Conservation (phyloP, 805 yeast species). For the Myxozyma lipomycoides region DNA sequence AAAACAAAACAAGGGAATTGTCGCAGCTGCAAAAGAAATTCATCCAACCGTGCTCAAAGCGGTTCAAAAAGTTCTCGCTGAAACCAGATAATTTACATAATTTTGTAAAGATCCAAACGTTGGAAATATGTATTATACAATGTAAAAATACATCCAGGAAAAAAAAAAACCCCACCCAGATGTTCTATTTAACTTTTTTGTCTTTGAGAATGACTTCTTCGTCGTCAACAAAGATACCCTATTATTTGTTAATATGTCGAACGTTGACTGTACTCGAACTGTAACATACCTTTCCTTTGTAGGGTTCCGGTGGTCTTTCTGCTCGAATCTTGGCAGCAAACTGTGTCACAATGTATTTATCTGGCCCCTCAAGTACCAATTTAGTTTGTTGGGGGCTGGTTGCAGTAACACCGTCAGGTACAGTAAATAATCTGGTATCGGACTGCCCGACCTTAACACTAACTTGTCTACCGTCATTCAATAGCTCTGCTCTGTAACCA, state of each 20-base stretch:
- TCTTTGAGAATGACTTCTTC: slow-evolving; percentile 89
- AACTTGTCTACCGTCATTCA: slow-evolving; percentile 51
- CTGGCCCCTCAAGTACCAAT: slow-evolving; percentile 76
- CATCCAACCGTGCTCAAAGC: slow-evolving; percentile 20
- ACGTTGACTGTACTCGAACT: background rate
- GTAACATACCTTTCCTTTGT: slow-evolving; percentile 69
- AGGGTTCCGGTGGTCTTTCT: slow-evolving; percentile 94
- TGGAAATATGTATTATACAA: slow-evolving; percentile 1
- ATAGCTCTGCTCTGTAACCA: slow-evolving; percentile 82
- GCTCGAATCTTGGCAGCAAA: slow-evolving; percentile 86
- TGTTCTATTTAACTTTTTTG: slow-evolving; percentile 76
- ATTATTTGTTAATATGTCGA: slow-evolving; percentile 2
- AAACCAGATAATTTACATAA: background rate
- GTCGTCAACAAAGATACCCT: slow-evolving; percentile 83
- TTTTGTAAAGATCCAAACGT: background rate
- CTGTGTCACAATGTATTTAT: slow-evolving; percentile 79
- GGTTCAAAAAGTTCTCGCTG: slow-evolving; percentile 25
- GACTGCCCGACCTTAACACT: slow-evolving; percentile 86
- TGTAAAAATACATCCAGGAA: slow-evolving; percentile 7
- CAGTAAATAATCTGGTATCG: slow-evolving; percentile 64
- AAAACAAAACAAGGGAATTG: slow-evolving; percentile 75
- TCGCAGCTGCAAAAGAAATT: slow-evolving; percentile 54
- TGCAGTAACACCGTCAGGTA: slow-evolving; percentile 76
- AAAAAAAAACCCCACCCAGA: slow-evolving; percentile 2
- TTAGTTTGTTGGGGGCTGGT: slow-evolving; percentile 81